These are phyloP conservation scores for Calonectria crousiana DNA, from an alignment of 2,329 filamentous ascomycete species.

Conservation along the genomic window DNA sequence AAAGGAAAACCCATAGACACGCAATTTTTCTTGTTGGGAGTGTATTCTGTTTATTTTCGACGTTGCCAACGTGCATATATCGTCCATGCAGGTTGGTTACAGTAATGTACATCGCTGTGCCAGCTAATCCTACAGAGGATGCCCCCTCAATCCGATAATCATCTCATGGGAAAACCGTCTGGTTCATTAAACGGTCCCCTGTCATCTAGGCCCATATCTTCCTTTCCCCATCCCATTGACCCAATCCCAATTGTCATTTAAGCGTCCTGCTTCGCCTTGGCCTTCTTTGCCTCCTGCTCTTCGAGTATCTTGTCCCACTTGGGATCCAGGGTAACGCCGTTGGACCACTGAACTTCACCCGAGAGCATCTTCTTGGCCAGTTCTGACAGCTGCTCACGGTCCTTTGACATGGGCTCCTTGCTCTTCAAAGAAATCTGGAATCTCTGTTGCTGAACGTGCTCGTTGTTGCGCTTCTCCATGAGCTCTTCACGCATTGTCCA, in stretches of 20 bases:
- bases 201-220: constrained; percentile 17
- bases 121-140: constrained; percentile 45
- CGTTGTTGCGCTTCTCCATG: constrained; percentile 54
- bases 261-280: constrained; percentile 40
- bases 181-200: constrained; percentile 39
- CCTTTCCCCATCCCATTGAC: constrained; percentile 20
- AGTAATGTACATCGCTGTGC: constrained; percentile 49
- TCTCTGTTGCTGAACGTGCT: constrained; percentile 48
- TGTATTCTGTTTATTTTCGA: constrained; percentile 40
- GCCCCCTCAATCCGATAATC: constrained; percentile 15
- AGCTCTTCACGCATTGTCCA: constrained; percentile 65
- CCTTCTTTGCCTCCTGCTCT: constrained; percentile 38
- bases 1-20: constrained; percentile 27
- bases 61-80: constrained; percentile 37
- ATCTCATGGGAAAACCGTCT: constrained; percentile 31
- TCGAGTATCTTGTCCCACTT: constrained; percentile 57
- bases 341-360: constrained; percentile 72
- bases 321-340: constrained; percentile 58
- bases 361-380: constrained; percentile 73
- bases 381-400: constrained; percentile 66
- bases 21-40: constrained; percentile 38
- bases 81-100: constrained; percentile 41
- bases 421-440: constrained; percentile 55
- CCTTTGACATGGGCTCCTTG: constrained; percentile 54
- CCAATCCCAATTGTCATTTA: constrained; percentile 12